Evolutionary conservation across 2,329 filamentous ascomycete species (phyloP), one percentile per base, ranked within the genome.

Genomic region (Ophioceras dolichostomum): DNA sequence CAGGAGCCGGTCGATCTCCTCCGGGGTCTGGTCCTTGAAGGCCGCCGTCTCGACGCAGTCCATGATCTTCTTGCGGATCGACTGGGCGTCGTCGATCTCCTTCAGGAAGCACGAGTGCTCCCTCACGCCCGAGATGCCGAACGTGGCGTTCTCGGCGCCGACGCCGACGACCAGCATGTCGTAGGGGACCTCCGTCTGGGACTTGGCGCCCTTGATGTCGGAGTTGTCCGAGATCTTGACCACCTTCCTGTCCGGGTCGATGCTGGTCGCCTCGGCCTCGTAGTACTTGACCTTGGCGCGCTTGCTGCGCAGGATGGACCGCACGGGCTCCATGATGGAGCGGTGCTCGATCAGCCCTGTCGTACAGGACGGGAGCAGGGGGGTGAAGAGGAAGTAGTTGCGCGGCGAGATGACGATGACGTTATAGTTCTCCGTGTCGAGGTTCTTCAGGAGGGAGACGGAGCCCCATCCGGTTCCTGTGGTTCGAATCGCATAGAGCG

Each of bases 311-410:
- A 94, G 74, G 60, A 98, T 94, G 59, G 91, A 86, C 57, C 91
- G 86, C 52, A 98, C 82, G 40, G 91, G 91, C 68, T 98, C 91
- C 91, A 98, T 98, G 64, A 98, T 98, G 56, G 88, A 96, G 59
- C 91, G 86, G 69, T 96, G 91, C 72, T 98, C 91, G 61, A 98
- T 91, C 51, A 86, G 83, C 53, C 91, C 91, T 47, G 89, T 95
- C 37, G 91, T 96, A 66, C 91, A 98, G 56, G 89, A 96, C 47
- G 91, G 91, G 43, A 98, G 76, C 41, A 98, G 78, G 42, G 91
- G 91, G 21, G 91, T 98, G 73, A 98, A 98, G 49, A 98, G 81
- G 79, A 98, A 98, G 76, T 94, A 98, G 68, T 98, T 98, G 58
- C 91, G 85, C 38, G 91, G 91, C 35, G 91, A 96, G 60, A 98